Percentiles rank a stretch among this genome's conserved stretches.
phyloP scores from a whole-genome alignment of 2,329 filamentous ascomycete genomes.

The Alternaria arborescens region DNA sequence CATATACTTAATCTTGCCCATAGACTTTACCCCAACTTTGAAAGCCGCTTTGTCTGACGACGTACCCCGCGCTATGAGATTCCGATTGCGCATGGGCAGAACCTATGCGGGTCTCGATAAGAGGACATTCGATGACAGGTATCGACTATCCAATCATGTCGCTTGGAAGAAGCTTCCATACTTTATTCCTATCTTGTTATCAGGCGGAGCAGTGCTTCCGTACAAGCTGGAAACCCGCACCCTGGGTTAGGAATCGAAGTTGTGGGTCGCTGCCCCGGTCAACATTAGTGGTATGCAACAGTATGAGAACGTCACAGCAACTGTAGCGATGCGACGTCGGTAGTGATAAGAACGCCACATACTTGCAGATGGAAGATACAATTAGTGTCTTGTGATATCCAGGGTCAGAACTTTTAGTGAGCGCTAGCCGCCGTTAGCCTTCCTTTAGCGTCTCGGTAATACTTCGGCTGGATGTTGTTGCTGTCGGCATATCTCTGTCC shows the following conservation, averaged over 20 bases:
- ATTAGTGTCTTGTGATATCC: not conserved
- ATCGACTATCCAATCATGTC: not conserved
- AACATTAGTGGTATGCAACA: not conserved
- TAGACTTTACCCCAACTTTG: not conserved
- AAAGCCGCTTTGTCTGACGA: not conserved
- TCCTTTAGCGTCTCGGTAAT: not conserved
- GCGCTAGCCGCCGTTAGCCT: not conserved
- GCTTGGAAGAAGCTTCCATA: not conserved
- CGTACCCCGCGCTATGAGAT: not conserved
- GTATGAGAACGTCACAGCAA: not conserved
- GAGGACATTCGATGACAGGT: not conserved
- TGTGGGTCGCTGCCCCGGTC: slow-evolving; percentile 2
- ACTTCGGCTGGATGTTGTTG: not conserved
- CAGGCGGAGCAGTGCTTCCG: not conserved
- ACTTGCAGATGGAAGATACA: slow-evolving; percentile 1
- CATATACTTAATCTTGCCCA: not conserved
- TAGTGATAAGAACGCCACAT: slow-evolving; percentile 1
- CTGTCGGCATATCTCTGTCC: not conserved
- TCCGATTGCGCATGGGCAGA: not conserved
- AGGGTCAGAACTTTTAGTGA: not conserved
- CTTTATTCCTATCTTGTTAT: slow-evolving; percentile 1
- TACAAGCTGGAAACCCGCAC: not conserved
- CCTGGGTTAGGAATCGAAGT: not conserved
- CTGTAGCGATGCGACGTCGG: not conserved
- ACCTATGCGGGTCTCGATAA: slow-evolving; percentile 3